A percentile compares a stretch with the other conserved stretches of the same genome.
These are phyloP conservation scores for Cicer yamashitae DNA, from an alignment of 306 rosid species.

Conservation along the genomic window DNA sequence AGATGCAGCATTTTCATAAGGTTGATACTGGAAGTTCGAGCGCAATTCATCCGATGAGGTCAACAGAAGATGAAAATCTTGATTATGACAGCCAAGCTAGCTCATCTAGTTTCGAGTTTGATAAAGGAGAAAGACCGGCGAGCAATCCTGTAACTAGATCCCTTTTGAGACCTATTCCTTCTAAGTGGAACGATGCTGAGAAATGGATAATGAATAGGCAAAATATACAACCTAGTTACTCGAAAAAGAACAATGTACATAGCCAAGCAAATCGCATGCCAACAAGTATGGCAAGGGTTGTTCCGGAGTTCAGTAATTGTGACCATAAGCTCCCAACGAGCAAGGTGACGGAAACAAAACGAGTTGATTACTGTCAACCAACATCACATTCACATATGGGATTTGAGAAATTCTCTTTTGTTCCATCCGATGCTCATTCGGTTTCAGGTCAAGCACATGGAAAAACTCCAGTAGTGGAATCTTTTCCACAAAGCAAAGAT, in stretches of 20 bases:
- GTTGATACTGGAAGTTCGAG: slow-evolving; percentile 67
- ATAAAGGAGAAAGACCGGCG: slow-evolving; percentile 77
- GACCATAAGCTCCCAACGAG: slow-evolving; percentile 58
- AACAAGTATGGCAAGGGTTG: slow-evolving; percentile 72
- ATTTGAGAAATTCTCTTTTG: slow-evolving; percentile 76
- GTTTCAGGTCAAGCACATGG: slow-evolving; percentile 58
- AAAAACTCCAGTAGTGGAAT: slow-evolving; percentile 51
- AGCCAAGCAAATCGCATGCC: slow-evolving; percentile 67
- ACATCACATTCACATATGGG: slow-evolving; percentile 61
- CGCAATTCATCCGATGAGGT: slow-evolving; percentile 64
- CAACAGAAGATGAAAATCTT: slow-evolving; percentile 77
- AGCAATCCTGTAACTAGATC: slow-evolving; percentile 63
- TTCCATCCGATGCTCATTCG: slow-evolving; percentile 53
- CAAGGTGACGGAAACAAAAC: slow-evolving; percentile 66
- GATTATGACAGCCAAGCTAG: slow-evolving; percentile 98
- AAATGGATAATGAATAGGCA: slow-evolving; percentile 93
- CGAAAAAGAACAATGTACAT: slow-evolving; percentile 61
- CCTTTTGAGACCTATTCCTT: slow-evolving; percentile 77
- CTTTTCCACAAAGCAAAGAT: slow-evolving; percentile 68
- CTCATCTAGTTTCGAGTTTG: slow-evolving; percentile 98
- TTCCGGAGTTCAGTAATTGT: slow-evolving; percentile 68
- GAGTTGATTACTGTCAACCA: slow-evolving; percentile 78
- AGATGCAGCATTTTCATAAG: slow-evolving; percentile 59
- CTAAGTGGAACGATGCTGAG: slow-evolving; percentile 97
- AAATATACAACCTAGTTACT: slow-evolving; percentile 49